phyloP scores from a whole-genome alignment of 148 eudicot genomes.

The Fallopia convolvulus region DNA sequence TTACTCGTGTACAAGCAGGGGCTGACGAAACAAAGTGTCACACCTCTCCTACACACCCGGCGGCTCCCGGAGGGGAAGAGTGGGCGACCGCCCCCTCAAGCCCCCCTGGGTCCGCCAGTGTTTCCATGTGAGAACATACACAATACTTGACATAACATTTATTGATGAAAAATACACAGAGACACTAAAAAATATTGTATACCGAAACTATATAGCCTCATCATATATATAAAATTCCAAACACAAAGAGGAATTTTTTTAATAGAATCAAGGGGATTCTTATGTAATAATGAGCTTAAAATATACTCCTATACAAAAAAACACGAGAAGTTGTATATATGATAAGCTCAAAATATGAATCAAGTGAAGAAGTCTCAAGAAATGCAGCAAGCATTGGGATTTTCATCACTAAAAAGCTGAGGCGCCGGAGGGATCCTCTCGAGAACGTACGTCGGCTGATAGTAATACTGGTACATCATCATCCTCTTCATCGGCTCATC shows the following conservation, averaged over 20 bases:
- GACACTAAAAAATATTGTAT: not conserved
- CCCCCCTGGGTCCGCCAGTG: no score
- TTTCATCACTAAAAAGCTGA: slow-evolving; percentile 89
- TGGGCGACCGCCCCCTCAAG: no score
- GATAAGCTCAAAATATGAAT: not conserved
- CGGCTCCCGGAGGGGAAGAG: no score
- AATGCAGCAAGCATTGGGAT: slow-evolving; percentile 88
- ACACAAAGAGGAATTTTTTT: not conserved
- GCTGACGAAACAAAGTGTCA: no score
- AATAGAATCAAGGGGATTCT: not conserved
- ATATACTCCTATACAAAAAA: slow-evolving; percentile 9
- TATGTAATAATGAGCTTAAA: slow-evolving; percentile 17
- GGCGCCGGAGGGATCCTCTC: slow-evolving; percentile 91
- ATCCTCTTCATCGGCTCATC: slow-evolving; percentile 8
- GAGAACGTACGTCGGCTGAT: slow-evolving; percentile 57
- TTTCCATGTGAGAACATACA: no score
- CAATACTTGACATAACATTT: no score
- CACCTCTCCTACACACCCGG: no score
- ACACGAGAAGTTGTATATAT: not conserved
- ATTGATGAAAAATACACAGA: not conserved
- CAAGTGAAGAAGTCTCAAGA: slow-evolving; percentile 16
- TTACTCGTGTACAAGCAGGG: no score
- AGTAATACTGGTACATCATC: slow-evolving; percentile 24
- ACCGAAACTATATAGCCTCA: not conserved
- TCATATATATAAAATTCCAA: not conserved